Evolutionary conservation across 768 basidiomycete genomes (phyloP).

Genomic region (Plicaturopsis crispa): DNA sequence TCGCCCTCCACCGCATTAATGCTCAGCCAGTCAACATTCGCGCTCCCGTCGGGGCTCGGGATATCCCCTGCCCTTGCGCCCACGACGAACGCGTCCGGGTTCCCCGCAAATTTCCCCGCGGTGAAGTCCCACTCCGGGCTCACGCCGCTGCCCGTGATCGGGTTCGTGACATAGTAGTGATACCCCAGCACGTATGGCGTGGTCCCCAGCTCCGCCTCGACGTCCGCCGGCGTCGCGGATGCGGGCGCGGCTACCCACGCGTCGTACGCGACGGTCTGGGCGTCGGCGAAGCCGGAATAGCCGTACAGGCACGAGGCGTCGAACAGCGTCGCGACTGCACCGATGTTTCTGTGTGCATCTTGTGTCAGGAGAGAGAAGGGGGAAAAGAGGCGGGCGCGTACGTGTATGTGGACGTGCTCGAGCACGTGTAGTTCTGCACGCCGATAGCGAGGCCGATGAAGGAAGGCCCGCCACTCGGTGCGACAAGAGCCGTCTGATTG

Average conservation of each 20-base stretch:
- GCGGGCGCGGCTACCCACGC: constrained; percentile 16
- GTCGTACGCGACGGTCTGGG: constrained; percentile 9
- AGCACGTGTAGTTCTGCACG: constrained; percentile 51
- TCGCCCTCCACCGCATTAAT: constrained; percentile 38
- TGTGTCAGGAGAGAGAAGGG: background rate
- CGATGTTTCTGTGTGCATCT: constrained; percentile 29
- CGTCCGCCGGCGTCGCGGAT: constrained; percentile 8
- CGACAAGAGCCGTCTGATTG: constrained; percentile 23
- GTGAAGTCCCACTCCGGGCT: constrained; percentile 53
- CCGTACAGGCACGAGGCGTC: constrained; percentile 43
- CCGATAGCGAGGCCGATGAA: constrained; percentile 42
- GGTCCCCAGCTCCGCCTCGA: background rate
- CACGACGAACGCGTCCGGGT: constrained; percentile 38
- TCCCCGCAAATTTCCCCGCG: constrained; percentile 27
- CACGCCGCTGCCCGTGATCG: constrained; percentile 30
- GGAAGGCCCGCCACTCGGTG: constrained; percentile 25
- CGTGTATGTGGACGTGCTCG: constrained; percentile 35
- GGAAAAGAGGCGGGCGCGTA: constrained; percentile 16
- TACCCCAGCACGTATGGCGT: constrained; percentile 26
- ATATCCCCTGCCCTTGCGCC: constrained; percentile 34
- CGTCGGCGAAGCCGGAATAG: constrained; percentile 18
- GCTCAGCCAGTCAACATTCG: constrained; percentile 51
- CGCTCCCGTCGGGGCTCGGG: constrained; percentile 29
- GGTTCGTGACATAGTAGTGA: constrained; percentile 51
- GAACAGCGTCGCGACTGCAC: constrained; percentile 45